Conservation (phyloP, 768 basidiomycete genomes). For the Boletus fagicola region DNA sequence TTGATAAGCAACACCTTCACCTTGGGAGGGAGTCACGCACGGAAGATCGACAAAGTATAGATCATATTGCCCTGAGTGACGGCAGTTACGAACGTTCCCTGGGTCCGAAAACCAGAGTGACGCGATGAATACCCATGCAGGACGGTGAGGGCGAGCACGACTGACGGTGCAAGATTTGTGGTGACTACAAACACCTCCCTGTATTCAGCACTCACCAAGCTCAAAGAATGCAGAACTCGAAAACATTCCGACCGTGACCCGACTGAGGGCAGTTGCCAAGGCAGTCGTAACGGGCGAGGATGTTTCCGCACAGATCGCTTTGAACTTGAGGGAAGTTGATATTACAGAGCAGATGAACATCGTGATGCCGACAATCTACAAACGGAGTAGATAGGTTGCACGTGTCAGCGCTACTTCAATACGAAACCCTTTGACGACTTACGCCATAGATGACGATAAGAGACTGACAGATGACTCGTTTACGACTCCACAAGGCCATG, state of each 20-base stretch:
- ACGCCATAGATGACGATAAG: slow-evolving; percentile 1
- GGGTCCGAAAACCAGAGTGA: background rate
- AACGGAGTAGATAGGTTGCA: background rate
- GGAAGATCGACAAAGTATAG: slow-evolving; percentile 9
- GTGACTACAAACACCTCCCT: background rate
- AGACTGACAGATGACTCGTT: background rate
- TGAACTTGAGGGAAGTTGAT: slow-evolving; percentile 7
- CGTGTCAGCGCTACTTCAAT: background rate
- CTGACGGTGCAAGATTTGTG: background rate
- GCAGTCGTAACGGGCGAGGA: background rate
- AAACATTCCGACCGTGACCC: slow-evolving; percentile 7
- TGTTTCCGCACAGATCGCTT: slow-evolving; percentile 2
- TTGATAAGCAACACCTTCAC: background rate
- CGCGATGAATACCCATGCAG: background rate
- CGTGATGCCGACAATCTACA: background rate
- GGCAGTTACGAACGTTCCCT: background rate
- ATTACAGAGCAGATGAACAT: slow-evolving; percentile 7
- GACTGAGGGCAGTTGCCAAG: slow-evolving; percentile 3
- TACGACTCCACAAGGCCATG: slow-evolving; percentile 7
- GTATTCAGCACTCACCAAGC: slow-evolving; percentile 3
- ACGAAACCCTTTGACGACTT: background rate
- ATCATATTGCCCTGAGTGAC: slow-evolving; percentile 8
- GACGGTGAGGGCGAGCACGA: slow-evolving; percentile 9
- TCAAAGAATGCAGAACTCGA: slow-evolving; percentile 13
- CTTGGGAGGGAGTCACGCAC: background rate